These are phyloP conservation scores for Aspergillus sclerotioniger DNA, from an alignment of 495 filamentous ascomycete genomes.

Conservation along the genomic window DNA sequence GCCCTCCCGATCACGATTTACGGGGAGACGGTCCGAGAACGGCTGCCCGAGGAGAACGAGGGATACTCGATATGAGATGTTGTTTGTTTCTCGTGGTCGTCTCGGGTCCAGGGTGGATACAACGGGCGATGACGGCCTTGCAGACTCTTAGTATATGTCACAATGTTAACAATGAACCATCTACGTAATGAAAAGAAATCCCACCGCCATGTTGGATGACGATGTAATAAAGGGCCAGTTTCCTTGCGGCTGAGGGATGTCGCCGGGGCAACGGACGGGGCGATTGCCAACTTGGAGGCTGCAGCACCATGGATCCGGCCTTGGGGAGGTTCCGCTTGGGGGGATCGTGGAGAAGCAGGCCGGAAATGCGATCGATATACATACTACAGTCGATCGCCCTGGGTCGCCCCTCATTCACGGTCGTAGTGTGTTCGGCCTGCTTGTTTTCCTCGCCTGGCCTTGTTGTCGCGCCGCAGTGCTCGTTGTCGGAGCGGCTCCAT, in stretches of 20 bases:
- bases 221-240: background rate
- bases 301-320: conserved; percentile 23
- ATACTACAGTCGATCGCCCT: background rate
- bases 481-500: conserved; percentile 1
- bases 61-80: conserved; percentile 41
- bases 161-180: background rate
- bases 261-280: conserved; percentile 16
- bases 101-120: too few species aligned
- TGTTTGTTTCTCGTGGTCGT: background rate
- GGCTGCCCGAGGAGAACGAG: conserved; percentile 43
- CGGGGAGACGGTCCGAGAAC: conserved; percentile 59
- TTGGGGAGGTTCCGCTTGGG: conserved; percentile 15
- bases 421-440: conserved; percentile 3
- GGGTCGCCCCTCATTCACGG: background rate
- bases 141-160: background rate
- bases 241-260: conserved; percentile 4
- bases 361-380: background rate
- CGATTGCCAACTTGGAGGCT: conserved; percentile 2
- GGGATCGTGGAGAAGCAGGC: conserved; percentile 20
- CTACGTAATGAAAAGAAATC: background rate
- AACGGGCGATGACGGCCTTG: background rate
- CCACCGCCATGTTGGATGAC: background rate
- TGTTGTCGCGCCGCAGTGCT: background rate
- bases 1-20: conserved; percentile 80
- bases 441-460: background rate